These are phyloP conservation scores for Halteria grandinella DNA, from an alignment of 73 alveolate species.

Conservation along the genomic window DNA sequence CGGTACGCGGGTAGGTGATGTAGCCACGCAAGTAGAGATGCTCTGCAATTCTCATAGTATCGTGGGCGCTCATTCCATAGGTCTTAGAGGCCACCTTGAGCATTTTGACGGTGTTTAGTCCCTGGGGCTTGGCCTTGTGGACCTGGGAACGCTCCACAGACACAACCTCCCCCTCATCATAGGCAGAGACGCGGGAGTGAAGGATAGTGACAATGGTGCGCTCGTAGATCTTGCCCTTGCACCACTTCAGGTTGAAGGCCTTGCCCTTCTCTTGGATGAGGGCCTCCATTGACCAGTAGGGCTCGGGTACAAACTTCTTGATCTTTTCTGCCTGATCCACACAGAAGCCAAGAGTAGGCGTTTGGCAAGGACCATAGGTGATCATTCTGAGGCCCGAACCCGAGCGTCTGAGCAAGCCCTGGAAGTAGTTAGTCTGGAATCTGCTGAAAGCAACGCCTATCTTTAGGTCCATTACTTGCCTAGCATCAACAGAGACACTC, in stretches of 20 bases:
- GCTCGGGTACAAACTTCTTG: constrained; percentile 93
- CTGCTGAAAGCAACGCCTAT: constrained; percentile 99
- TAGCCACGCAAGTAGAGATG: constrained; percentile 97
- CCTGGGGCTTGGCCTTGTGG: constrained; percentile 87
- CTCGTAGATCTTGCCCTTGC: constrained; percentile 69
- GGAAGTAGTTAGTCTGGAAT: constrained; percentile 92
- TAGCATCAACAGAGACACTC: constrained; percentile 76
- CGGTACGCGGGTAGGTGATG: constrained; percentile 99
- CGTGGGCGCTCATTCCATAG: constrained; percentile 96
- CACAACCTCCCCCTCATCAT: constrained; percentile 65
- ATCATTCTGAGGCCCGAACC: constrained; percentile 81
- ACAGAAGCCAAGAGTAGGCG: constrained; percentile 99
- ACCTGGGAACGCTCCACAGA: constrained; percentile 70
- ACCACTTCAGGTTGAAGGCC: constrained; percentile 71
- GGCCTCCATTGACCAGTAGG: constrained; percentile 75
- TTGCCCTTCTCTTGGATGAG: constrained; percentile 10
- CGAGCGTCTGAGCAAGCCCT: constrained; percentile 52
- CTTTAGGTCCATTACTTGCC: constrained; percentile 98
- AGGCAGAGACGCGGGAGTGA: neutral
- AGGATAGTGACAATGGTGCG: constrained; percentile 48
- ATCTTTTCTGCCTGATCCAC: constrained; percentile 98
- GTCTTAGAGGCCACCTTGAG: constrained; percentile 93
- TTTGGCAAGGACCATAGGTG: constrained; percentile 99
- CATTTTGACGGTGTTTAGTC: constrained; percentile 95
- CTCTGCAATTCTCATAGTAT: constrained; percentile 99